phyloP scores from a whole-genome alignment of 129 eudicot species.

The Erigeron canadensis region DNA sequence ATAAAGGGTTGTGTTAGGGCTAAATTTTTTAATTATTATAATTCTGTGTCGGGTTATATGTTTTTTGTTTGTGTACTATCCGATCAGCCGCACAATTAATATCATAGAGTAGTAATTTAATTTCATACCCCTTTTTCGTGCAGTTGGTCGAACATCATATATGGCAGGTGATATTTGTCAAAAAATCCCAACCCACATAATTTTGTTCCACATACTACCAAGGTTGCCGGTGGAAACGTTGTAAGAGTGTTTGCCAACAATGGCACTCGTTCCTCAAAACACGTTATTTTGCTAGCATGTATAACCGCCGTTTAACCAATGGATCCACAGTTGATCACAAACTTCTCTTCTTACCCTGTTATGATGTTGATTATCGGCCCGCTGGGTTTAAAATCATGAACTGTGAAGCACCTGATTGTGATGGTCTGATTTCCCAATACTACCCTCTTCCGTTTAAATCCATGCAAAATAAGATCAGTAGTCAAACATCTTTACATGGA shows the following conservation, averaged over 20 bases:
- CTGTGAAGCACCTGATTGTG: slow-evolving; percentile 22
- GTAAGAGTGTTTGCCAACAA: slow-evolving; percentile 1
- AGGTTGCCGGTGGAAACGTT: slow-evolving; percentile 8
- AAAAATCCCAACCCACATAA: background rate
- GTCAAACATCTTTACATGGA: slow-evolving; percentile 15
- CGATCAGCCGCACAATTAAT: no score
- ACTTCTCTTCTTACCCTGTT: no score
- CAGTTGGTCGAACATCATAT: no score
- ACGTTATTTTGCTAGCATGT: background rate
- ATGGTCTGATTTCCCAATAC: background rate
- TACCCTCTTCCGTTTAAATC: background rate
- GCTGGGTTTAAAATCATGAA: background rate
- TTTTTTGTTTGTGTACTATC: no score
- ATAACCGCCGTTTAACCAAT: background rate
- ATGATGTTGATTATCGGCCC: no score
- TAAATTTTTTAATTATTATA: no score
- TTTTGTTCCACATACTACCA: slow-evolving; percentile 14
- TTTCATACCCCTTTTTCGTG: no score
- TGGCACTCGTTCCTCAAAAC: slow-evolving; percentile 10
- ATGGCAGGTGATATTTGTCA: no score
- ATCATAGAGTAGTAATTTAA: no score
- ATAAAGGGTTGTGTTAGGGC: no score
- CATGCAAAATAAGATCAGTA: background rate
- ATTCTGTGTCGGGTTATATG: no score
- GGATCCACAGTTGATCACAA: background rate